These are phyloP conservation scores for Fusarium sacchari DNA, from an alignment of 2,329 filamentous ascomycete genomes.

Conservation along the genomic window DNA sequence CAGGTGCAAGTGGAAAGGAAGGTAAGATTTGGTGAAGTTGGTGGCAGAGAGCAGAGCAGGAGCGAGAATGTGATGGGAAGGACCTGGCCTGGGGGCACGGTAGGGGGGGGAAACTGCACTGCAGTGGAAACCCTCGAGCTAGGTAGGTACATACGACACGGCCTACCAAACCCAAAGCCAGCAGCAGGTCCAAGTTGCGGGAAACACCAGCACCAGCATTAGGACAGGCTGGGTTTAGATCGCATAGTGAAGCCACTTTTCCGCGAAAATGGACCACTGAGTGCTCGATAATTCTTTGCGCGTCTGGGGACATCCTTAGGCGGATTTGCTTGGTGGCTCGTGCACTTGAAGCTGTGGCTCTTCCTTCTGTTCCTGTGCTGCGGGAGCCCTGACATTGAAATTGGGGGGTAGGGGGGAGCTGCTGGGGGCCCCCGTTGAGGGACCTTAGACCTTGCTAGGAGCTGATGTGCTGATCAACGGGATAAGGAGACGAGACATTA, in stretches of 20 bases:
- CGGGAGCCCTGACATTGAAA: conserved; percentile 44
- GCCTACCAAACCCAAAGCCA: conserved; percentile 29
- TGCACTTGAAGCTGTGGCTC: conserved; percentile 33
- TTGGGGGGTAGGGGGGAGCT: conserved; percentile 33
- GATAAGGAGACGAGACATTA: conserved; percentile 12
- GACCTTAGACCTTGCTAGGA: conserved; percentile 38
- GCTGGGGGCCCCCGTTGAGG: conserved; percentile 27
- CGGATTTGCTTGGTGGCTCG: conserved; percentile 34
- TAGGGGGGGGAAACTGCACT: conserved; percentile 40
- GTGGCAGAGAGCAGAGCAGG: conserved; percentile 27
- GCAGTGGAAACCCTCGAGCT: conserved; percentile 34
- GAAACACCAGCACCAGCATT: conserved; percentile 22
- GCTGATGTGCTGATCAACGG: conserved; percentile 19
- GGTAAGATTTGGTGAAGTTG: conserved; percentile 25
- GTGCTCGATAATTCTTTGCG: neutral
- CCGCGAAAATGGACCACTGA: conserved; percentile 14
- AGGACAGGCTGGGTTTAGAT: conserved; percentile 23
- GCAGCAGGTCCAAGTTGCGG: conserved; percentile 25
- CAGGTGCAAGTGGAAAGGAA: conserved; percentile 30
- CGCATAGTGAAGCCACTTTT: conserved; percentile 15
- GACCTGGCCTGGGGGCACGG: conserved; percentile 24
- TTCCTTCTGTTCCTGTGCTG: conserved; percentile 31
- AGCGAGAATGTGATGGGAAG: conserved; percentile 26
- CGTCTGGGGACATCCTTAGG: conserved; percentile 8
- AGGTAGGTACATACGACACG: neutral